Percentiles rank a stretch among this genome's conserved stretches.
phyloP scores from a whole-genome alignment of 495 filamentous ascomycete genomes.

The Penicillium malachiteum region DNA sequence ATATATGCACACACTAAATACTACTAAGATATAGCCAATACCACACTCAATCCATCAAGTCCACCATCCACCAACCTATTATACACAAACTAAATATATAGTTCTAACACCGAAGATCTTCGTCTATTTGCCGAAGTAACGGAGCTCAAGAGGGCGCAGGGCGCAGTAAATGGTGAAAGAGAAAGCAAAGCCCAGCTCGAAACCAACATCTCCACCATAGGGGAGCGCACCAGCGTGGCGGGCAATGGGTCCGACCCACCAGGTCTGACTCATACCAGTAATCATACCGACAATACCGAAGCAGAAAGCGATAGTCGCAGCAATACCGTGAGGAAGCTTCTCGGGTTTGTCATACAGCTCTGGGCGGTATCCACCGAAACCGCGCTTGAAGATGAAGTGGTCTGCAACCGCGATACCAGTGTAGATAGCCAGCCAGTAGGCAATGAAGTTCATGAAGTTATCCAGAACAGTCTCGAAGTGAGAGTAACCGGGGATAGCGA shows the following conservation, averaged over 20 bases:
- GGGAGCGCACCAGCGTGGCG: slow-evolving; percentile 54
- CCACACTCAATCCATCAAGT: background rate
- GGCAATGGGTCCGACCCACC: slow-evolving; percentile 74
- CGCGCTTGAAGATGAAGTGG: slow-evolving; percentile 74
- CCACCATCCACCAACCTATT: slow-evolving; percentile 7
- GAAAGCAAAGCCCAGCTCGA: slow-evolving; percentile 60
- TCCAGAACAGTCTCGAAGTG: slow-evolving; percentile 70
- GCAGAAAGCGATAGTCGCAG: slow-evolving; percentile 65
- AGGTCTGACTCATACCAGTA: slow-evolving; percentile 73
- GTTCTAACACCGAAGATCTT: background rate
- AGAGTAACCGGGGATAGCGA: slow-evolving; percentile 74
- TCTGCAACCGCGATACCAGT: slow-evolving; percentile 68
- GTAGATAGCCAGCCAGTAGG: slow-evolving; percentile 86
- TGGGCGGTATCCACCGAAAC: slow-evolving; percentile 59
- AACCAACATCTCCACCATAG: slow-evolving; percentile 72
- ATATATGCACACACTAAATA: background rate
- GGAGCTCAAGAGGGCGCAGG: slow-evolving; percentile 38
- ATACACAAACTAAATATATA: slow-evolving; percentile 10
- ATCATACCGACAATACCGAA: slow-evolving; percentile 72
- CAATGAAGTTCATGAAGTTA: slow-evolving; percentile 78
- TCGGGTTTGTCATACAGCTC: slow-evolving; percentile 59
- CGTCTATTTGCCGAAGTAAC: slow-evolving; percentile 33
- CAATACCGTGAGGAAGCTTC: slow-evolving; percentile 68
- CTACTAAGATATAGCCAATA: background rate
- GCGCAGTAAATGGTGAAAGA: slow-evolving; percentile 30